phyloP scores from a whole-genome alignment of 1,284 basidiomycete species.

The Hemileia vastatrix region DNA sequence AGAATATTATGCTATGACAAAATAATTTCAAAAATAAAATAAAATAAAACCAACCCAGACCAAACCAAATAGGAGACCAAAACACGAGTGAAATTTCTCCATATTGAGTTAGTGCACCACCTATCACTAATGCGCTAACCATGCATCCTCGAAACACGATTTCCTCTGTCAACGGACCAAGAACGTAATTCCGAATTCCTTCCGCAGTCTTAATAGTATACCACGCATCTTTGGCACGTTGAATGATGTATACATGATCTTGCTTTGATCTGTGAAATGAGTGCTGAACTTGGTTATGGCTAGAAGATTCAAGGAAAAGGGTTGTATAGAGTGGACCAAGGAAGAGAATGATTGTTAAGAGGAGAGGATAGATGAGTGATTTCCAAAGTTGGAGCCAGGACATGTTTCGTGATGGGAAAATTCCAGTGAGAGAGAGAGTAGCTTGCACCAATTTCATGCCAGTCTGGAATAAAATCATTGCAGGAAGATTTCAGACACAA shows the following conservation, averaged over 20 bases:
- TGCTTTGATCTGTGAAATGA: slow-evolving; percentile 35
- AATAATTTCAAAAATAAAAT: background rate
- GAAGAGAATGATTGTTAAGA: slow-evolving; percentile 70
- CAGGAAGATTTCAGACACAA: background rate
- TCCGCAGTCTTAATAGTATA: too few relatives aligned
- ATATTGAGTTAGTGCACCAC: slow-evolving; percentile 49
- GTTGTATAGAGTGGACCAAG: slow-evolving; percentile 66
- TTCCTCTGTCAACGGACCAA: slow-evolving; percentile 89
- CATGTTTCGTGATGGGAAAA: slow-evolving; percentile 12
- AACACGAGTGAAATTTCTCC: slow-evolving; percentile 56
- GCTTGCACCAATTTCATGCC: slow-evolving; percentile 34
- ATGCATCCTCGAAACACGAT: slow-evolving; percentile 81
- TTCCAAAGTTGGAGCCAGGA: slow-evolving; percentile 26
- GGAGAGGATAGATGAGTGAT: slow-evolving; percentile 27
- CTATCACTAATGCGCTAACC: slow-evolving; percentile 61
- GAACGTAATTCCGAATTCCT: slow-evolving; percentile 53
- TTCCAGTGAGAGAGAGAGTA: slow-evolving; percentile 12
- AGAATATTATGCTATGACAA: background rate
- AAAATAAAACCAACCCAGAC: slow-evolving; percentile 46
- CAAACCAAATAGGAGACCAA: slow-evolving; percentile 74
- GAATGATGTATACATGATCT: slow-evolving; percentile 48
- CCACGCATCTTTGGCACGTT: slow-evolving; percentile 54
- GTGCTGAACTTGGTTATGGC: slow-evolving; percentile 48
- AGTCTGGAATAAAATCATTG: slow-evolving; percentile 31
- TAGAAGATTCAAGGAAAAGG: slow-evolving; percentile 56